Evolutionary conservation across 805 yeast species (phyloP), one percentile per base, ranked within the genome.

Genomic region (Hanseniaspora jakobsenii): DNA sequence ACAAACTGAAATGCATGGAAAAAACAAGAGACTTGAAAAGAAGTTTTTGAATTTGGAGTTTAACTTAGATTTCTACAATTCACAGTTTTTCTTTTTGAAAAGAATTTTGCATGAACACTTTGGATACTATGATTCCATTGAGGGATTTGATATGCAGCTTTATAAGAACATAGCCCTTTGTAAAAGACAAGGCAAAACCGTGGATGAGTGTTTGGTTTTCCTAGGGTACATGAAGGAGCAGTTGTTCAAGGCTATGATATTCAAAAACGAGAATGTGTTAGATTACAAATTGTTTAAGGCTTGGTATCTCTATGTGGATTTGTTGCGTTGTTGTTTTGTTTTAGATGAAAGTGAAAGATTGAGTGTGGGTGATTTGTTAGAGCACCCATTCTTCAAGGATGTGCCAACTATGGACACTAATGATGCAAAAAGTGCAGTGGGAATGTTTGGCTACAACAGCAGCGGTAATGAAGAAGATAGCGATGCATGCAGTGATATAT

Each of bases 301-400:
- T 60, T 87, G 96, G 95, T 81, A 73, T 66, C 72, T 72, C 61
- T 86, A 86, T 59, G 63, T 70, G 41, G 94, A 84, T 59, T 66
- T 84, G 52, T 64, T 82, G 50, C 72, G 70, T 48, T 71, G 70
- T 52, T 67, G 83, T 55, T 72, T 84, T 49, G 76, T 71, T 23
- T 78, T 78, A 53, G 84, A 83, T 55, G 93, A 94, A 1, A 57
- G 67, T 2, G 69, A 77, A 54, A 66, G 94, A 51, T 75, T 81
- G 43, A 73, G 83, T 2, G 94, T 89, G 4, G 72, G 70, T 48
- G 79, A 80, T 50, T 91, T 93, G 0, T 66, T 84, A 51, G 68
- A 70, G 48, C 94, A 84, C 60, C 85, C 83, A 38, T 91, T 95
- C 82, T 78, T 93, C 59, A 67, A 70, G 50, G 66, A 69, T 48